Evolutionary conservation across 306 rosid species (phyloP), one percentile per base, ranked within the genome.

Genomic region (Astragalus glycyphyllos): DNA sequence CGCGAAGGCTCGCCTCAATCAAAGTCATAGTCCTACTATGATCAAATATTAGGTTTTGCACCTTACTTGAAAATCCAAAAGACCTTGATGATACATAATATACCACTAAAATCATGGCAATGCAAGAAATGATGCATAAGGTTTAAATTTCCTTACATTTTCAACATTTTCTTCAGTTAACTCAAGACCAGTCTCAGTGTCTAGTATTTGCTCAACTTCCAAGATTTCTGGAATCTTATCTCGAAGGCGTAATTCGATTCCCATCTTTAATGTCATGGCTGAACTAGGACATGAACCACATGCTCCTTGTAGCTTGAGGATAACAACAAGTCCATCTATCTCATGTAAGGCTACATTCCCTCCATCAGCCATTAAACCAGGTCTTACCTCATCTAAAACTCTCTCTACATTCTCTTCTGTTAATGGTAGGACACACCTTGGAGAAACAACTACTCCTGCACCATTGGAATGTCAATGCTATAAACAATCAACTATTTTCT

Each of bases 201-300:
- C 97, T 16, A 87, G 23, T 64, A 94, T 90, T 82, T 94, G 98
- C 74, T 90, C 98, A 34, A 94, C 98, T 8, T 31, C 94, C 82
- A 94, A 23, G 73, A 94, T 94, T 82, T 90, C 97, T 0, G 97
- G 98, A 38, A 94, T 94, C 79, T 90, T 94, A 74, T 94, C 97
- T 8, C 90, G 82, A 50, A 94, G 95, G 15, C 97, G 89, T 54
- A 89, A 86, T 80, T 94, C 98, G 0, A 90, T 90, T 54, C 98
- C 98, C 96, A 89, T 90, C 76, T 90, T 94, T 1, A 94, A 79
- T 29, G 98, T 94, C 98, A 94, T 94, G 9, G 96, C 79, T 58
- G 98, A 94, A 77, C 98, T 90, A 26, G 98, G 98, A 61, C 98
- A 94, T 31, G 98, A 94, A 0, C 98, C 97, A 60, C 98, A 90